Conservation (phyloP, 129 eudicot genomes). For the Centrapalus pauciflorus region DNA sequence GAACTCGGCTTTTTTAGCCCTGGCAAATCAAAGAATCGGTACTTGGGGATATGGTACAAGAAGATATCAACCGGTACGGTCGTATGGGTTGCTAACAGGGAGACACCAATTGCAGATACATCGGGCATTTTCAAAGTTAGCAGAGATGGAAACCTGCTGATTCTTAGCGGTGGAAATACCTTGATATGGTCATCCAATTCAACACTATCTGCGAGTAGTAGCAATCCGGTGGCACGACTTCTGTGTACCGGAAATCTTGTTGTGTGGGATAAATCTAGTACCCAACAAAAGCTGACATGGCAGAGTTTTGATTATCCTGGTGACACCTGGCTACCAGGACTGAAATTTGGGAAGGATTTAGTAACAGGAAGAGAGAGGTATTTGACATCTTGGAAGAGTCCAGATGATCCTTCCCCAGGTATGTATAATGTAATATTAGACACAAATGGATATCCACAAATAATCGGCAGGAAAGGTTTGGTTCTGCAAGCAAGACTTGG, state of each 20-base stretch:
- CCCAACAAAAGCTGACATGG: not conserved
- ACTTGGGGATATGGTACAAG: too few relatives aligned
- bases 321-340: conserved; percentile 13
- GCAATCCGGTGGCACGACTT: not conserved
- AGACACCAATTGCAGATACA: too few relatives aligned
- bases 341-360: conserved; percentile 33
- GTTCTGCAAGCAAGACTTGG: conserved; percentile 1
- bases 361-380: conserved; percentile 11
- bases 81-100: conserved; percentile 8
- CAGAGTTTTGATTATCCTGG: conserved; percentile 27
- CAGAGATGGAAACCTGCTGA: too few relatives aligned
- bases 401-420: conserved; percentile 28
- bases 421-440: not conserved
- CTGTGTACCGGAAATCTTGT: conserved; percentile 20
- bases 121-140: too few relatives aligned
- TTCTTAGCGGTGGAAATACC: too few relatives aligned
- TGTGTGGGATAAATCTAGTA: not conserved
- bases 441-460: conserved; percentile 28
- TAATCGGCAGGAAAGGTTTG: not conserved
- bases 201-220: not conserved
- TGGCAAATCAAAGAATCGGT: too few relatives aligned
- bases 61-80: too few relatives aligned
- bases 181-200: too few relatives aligned
- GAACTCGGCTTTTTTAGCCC: too few relatives aligned
- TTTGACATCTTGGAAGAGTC: conserved; percentile 21